Percentiles rank a stretch among this genome's conserved stretches.
Evolutionary conservation across 805 yeast genomes (phyloP).

Genomic region (Scheffersomyces stipitis): DNA sequence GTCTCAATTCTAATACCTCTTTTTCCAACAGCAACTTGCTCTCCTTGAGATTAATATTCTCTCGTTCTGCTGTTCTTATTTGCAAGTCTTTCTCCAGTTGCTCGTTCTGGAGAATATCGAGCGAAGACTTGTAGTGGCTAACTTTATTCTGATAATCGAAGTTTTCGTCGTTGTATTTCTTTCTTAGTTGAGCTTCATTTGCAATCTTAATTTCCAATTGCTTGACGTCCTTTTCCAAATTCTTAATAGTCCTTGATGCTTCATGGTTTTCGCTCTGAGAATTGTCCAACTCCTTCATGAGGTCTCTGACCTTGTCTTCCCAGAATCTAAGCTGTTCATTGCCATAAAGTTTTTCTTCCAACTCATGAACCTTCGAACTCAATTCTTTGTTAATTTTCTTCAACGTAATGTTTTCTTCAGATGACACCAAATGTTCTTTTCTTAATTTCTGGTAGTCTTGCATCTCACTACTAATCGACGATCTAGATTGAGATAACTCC

Average conservation of each 20-base stretch:
- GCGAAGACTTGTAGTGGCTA: constrained; percentile 35
- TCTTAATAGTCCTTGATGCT: constrained; percentile 49
- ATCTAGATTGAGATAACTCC: constrained; percentile 36
- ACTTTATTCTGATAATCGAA: constrained; percentile 54
- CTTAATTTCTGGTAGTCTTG: constrained; percentile 38
- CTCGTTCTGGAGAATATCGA: constrained; percentile 40
- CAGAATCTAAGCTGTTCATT: constrained; percentile 60
- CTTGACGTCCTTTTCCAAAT: constrained; percentile 52
- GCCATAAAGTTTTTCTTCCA: constrained; percentile 50
- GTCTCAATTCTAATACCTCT: constrained; percentile 59
- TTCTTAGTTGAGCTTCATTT: constrained; percentile 50
- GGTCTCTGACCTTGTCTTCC: constrained; percentile 52
- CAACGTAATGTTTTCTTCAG: constrained; percentile 68
- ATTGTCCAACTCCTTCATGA: constrained; percentile 51
- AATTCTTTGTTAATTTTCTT: constrained; percentile 56
- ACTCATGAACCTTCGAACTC: constrained; percentile 40
- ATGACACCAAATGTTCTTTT: constrained; percentile 53
- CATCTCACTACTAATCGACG: constrained; percentile 25
- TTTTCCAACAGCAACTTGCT: constrained; percentile 51
- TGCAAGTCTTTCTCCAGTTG: constrained; percentile 43
- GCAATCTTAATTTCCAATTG: constrained; percentile 53
- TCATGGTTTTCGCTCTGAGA: constrained; percentile 51
- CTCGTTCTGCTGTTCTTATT: constrained; percentile 53
- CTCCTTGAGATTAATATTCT: constrained; percentile 54
- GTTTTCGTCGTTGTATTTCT: constrained; percentile 59